Conservation (phyloP, 106 monocot genomes). For the Dendrobium catenatum region DNA sequence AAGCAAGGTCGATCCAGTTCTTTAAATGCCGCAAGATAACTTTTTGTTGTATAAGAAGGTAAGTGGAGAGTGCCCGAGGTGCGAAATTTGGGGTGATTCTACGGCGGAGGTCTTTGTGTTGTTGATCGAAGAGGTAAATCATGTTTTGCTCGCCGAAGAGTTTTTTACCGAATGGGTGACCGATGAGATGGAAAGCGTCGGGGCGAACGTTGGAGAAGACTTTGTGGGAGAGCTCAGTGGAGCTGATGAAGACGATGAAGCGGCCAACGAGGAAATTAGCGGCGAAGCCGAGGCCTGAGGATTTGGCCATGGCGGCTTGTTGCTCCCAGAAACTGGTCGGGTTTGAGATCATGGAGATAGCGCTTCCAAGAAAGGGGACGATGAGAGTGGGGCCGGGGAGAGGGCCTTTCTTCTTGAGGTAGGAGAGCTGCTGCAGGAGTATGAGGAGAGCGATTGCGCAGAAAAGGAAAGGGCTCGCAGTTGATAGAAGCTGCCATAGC, state of each 20-base stretch:
- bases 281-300: conserved; percentile 51
- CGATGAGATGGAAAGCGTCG: conserved; percentile 91
- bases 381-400: conserved; percentile 60
- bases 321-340: conserved; percentile 73
- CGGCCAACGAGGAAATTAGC: conserved; percentile 82
- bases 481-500: background rate
- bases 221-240: conserved; percentile 77
- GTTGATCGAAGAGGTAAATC: conserved; percentile 89
- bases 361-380: conserved; percentile 77
- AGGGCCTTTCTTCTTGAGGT: conserved; percentile 67
- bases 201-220: conserved; percentile 89
- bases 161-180: conserved; percentile 88
- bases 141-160: conserved; percentile 97
- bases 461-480: conserved; percentile 10
- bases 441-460: conserved; percentile 27
- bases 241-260: conserved; percentile 82
- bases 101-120: conserved; percentile 82
- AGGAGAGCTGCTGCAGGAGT: conserved; percentile 60
- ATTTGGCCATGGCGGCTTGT: conserved; percentile 41
- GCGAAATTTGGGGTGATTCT: conserved; percentile 89
- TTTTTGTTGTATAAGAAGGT: conserved; percentile 62
- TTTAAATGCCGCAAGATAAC: conserved; percentile 59
- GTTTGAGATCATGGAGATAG: conserved; percentile 60
- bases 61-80: conserved; percentile 61
- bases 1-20: conserved; percentile 33